Evolutionary conservation across 2,329 filamentous ascomycete species (phyloP), one percentile per base, ranked within the genome.

Genomic region (Ophiostoma australiae): DNA sequence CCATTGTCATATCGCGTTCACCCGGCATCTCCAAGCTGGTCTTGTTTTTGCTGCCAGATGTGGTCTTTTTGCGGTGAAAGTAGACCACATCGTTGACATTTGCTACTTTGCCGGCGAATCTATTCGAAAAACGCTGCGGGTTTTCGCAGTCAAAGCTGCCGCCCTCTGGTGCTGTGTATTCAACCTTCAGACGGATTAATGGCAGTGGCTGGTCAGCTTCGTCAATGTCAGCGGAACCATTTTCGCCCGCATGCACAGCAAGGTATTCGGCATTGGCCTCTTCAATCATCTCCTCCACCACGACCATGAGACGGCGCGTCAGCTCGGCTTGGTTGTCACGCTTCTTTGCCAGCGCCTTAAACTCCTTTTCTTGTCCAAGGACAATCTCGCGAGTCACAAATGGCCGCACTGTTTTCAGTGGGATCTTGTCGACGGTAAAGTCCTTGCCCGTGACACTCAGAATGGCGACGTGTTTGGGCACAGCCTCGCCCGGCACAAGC

Each of bases 51-150:
- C 63, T 39, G 4, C 84, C 83, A 6, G 80, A 82, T 4, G 80
- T 76, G n/a, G 87, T 86, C 80, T 97, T 98, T 81, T 94, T 97
- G 71, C 92, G 88, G 79, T 97, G 90, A 78, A 97, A 98, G 76
- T 94, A 91, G 0, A 99, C 89, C 0, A 99, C 93, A 76, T 99
- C 95, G 75, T 94, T 96, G 11, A 90, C 89, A 77, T 99, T 99
- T 72, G 95, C 95, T 0, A 99, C 94, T 77, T 89, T 91, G n/a
- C 89, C 91, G 1, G 91, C 86, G 75, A 98, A 99, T 2, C 93
- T 87, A 78, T 97, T 97, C 0, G 94, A 98, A 77, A 98, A 97
- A 10, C 95, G 89, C 78, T 98, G 95, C 0, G 95, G 94, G 73
- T 99, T 99, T 78, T 98, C 95, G 74, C 91, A 90, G 75, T 98